These are phyloP conservation scores for Botrytis tulipae DNA, from an alignment of 2,329 filamentous ascomycete genomes.

Conservation along the genomic window DNA sequence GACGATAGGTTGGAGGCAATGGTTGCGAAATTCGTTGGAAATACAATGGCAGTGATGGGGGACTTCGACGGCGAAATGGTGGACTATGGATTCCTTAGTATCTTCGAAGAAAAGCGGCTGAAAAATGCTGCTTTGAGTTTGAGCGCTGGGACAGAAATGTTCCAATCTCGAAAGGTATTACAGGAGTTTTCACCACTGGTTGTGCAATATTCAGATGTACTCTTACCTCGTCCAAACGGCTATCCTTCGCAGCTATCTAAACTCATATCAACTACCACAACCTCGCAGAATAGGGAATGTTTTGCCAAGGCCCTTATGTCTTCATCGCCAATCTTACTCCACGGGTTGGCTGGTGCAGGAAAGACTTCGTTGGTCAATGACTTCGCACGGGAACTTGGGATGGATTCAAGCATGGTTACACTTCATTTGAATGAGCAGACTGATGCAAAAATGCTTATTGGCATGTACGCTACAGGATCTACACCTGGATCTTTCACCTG, in stretches of 20 bases:
- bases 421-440: slow-evolving; percentile 97
- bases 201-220: slow-evolving; percentile 61
- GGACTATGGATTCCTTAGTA: slow-evolving; percentile 72
- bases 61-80: slow-evolving; percentile 72
- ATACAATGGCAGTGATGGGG: slow-evolving; percentile 59
- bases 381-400: slow-evolving; percentile 75
- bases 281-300: slow-evolving; percentile 65
- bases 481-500: slow-evolving; percentile 88
- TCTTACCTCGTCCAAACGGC: slow-evolving; percentile 64
- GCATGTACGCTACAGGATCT: slow-evolving; percentile 86
- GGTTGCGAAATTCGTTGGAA: slow-evolving; percentile 62
- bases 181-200: slow-evolving; percentile 58
- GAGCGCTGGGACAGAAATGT: neutral
- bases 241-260: slow-evolving; percentile 47
- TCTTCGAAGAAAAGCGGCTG: slow-evolving; percentile 51
- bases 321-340: slow-evolving; percentile 71
- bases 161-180: neutral
- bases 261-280: slow-evolving; percentile 71
- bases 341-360: slow-evolving; percentile 80
- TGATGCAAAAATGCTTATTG: slow-evolving; percentile 93
- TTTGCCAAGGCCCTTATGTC: slow-evolving; percentile 68
- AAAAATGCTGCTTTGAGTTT: slow-evolving; percentile 23
- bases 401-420: slow-evolving; percentile 81
- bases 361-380: slow-evolving; percentile 88
- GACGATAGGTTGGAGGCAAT: slow-evolving; percentile 76